Evolutionary conservation across 2,329 filamentous ascomycete species (phyloP).

Genomic region (Septoria petroselini): DNA sequence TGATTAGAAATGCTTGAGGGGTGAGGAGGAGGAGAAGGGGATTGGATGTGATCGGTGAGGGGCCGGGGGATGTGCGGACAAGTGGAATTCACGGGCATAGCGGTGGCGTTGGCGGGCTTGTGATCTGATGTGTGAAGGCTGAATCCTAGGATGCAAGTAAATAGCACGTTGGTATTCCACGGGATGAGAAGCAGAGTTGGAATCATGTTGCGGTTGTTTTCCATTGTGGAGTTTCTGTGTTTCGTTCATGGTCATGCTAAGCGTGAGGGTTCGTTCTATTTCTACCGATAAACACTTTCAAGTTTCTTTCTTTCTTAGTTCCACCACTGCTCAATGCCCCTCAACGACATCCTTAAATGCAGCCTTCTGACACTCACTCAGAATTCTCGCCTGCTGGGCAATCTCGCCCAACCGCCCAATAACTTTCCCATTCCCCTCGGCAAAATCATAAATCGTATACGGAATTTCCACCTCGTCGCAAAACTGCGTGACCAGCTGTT

Average conservation of each 20-base stretch:
- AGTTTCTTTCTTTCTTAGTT: background rate
- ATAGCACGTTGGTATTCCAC: too few relatives aligned
- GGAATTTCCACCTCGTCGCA: conserved; percentile 62
- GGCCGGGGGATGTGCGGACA: background rate
- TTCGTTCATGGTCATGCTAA: too few relatives aligned
- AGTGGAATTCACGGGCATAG: background rate
- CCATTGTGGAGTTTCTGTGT: too few relatives aligned
- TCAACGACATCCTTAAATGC: conserved; percentile 34
- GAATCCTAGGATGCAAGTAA: too few relatives aligned
- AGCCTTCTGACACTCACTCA: conserved; percentile 54
- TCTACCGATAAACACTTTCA: too few relatives aligned
- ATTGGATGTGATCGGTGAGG: background rate
- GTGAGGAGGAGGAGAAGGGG: background rate
- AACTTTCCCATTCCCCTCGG: conserved; percentile 60
- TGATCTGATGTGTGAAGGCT: too few relatives aligned
- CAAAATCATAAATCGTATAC: conserved; percentile 61
- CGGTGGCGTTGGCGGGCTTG: background rate
- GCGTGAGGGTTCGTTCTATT: too few relatives aligned
- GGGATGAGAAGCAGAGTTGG: too few relatives aligned
- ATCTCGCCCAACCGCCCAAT: conserved; percentile 57
- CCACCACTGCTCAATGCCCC: conserved; percentile 26
- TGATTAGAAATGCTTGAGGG: background rate
- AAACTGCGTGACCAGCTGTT: conserved; percentile 60
- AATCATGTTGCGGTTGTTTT: too few relatives aligned
- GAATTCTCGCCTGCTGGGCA: conserved; percentile 57